Evolutionary conservation across 2,329 filamentous ascomycete genomes (phyloP).

Genomic region (Fusarium sp.): DNA sequence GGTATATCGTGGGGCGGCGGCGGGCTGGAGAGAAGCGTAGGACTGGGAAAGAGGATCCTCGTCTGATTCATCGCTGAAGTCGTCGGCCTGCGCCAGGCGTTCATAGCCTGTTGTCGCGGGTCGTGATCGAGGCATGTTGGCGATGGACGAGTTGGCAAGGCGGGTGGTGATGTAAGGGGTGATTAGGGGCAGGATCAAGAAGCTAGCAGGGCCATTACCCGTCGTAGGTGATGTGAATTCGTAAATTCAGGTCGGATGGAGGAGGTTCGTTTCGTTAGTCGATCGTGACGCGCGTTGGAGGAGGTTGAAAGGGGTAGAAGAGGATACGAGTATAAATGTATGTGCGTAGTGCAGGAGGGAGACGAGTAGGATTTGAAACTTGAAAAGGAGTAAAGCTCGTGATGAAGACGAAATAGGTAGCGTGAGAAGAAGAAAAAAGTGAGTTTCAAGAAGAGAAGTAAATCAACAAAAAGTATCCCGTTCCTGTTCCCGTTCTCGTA

Average conservation of each 20-base stretch:
- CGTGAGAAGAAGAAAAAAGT: constrained; percentile 6
- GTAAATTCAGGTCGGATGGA: not conserved
- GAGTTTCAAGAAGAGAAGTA: constrained; percentile 13
- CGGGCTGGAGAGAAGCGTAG: constrained; percentile 70
- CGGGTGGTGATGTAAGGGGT: constrained; percentile 9
- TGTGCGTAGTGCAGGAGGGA: not conserved
- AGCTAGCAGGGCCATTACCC: constrained; percentile 39
- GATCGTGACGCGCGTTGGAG: constrained; percentile 22
- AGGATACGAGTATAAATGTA: constrained; percentile 19
- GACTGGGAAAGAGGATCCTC: constrained; percentile 70
- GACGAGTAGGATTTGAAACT: not conserved
- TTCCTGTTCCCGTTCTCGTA: not conserved
- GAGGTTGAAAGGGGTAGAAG: constrained; percentile 24
- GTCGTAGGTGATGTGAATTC: not conserved
- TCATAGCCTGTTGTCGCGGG: constrained; percentile 87
- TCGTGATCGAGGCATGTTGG: constrained; percentile 74
- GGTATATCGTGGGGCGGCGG: constrained; percentile 74
- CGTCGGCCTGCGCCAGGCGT: constrained; percentile 85
- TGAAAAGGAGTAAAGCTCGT: constrained; percentile 22
- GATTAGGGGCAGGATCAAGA: constrained; percentile 18
- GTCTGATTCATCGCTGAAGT: constrained; percentile 80
- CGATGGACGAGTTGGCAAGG: not conserved
- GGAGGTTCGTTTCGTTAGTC: constrained; percentile 16
- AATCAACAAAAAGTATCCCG: constrained; percentile 5
- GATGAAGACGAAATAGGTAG: constrained; percentile 13